These are phyloP conservation scores for Tinospora cordifolia DNA, from an alignment of 164 flowering plant genomes.

Conservation along the genomic window DNA sequence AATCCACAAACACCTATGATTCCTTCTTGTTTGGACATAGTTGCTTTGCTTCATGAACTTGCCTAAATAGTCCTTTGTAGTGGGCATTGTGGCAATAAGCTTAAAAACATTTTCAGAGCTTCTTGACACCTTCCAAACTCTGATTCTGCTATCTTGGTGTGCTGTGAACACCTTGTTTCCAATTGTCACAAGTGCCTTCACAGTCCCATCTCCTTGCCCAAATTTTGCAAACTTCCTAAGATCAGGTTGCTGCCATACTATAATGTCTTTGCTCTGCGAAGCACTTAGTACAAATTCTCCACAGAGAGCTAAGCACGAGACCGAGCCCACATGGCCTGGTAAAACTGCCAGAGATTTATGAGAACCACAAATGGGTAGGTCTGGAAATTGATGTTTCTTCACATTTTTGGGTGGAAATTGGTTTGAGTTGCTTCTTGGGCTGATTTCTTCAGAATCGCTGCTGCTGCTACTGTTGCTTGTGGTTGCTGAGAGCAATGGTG, in stretches of 20 bases:
- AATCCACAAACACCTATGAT: conserved; percentile 78
- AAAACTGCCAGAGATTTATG: conserved; percentile 57
- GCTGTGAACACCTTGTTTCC: conserved; percentile 87
- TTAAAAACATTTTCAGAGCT: conserved; percentile 67
- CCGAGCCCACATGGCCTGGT: conserved; percentile 69
- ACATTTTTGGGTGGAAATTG: conserved; percentile 18
- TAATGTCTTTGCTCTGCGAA: conserved; percentile 84
- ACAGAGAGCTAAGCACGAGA: conserved; percentile 78
- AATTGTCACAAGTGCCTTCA: conserved; percentile 63
- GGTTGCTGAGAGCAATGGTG: conserved; percentile 37
- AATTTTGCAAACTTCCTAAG: conserved; percentile 64
- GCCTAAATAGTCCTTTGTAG: conserved; percentile 73
- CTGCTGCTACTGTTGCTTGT: conserved; percentile 27
- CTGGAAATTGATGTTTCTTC: conserved; percentile 12
- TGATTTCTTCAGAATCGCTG: conserved; percentile 36
- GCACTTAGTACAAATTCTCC: conserved; percentile 92
- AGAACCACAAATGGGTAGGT: conserved; percentile 22
- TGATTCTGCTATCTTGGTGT: conserved; percentile 77
- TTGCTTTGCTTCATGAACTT: conserved; percentile 86
- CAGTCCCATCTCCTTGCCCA: conserved; percentile 85
- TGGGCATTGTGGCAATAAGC: conserved; percentile 71
- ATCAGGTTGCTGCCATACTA: conserved; percentile 98
- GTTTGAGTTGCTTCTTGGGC: conserved; percentile 21
- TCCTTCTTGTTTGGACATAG: conserved; percentile 72
- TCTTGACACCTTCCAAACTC: conserved; percentile 86